Evolutionary conservation across 768 basidiomycete species (phyloP), one percentile per base, ranked within the genome.

Genomic region (Tylopilus vinaceipallidus): DNA sequence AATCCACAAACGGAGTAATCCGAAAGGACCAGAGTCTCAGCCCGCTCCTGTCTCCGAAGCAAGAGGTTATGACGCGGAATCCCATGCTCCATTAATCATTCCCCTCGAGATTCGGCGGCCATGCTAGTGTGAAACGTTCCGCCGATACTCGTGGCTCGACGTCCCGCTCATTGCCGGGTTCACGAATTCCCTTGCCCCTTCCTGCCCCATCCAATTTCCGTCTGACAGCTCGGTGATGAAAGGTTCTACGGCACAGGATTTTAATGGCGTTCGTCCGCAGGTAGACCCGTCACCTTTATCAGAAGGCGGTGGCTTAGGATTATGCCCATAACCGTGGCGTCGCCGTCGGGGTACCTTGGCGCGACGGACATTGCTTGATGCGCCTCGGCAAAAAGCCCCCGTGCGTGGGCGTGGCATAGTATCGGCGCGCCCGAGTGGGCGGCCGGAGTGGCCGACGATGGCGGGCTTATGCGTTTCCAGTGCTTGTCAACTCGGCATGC

Each of bases 241-340:
- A 66, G 65, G 44, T 54, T 56, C 45, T 49, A 57, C 26, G 33
- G 49, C 49, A 50, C 49, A 44, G 38, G 30, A 38, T 14, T 26
- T 12, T 16, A 36, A 43, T 35, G 41, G 11, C 42, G 38, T 34
- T 38, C 43, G 16, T 42, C 54, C 44, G 24, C 54, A 39, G 47
- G 52, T 29, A 20, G 39, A 49, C 45, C 47, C 34, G 40, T 39
- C 38, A 49, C 32, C 23, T 36, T 41, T 26, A 50, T 51, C 40
- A 51, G 34, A 33, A 53, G 50, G 53, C 56, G 47, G 49, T 54
- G 62, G 54, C 75, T 75, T 48, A 81, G 67, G 52, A 79, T 63
- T 48, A 76, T 59, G 58, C 78, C 77, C 77, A 77, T 79, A 53
- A 75, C 64, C 33, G 63, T 75, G 55, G 63, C 68, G 40, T 54